Evolutionary conservation across 345 rosid genomes (phyloP).

Genomic region (Sonneratia alba): DNA sequence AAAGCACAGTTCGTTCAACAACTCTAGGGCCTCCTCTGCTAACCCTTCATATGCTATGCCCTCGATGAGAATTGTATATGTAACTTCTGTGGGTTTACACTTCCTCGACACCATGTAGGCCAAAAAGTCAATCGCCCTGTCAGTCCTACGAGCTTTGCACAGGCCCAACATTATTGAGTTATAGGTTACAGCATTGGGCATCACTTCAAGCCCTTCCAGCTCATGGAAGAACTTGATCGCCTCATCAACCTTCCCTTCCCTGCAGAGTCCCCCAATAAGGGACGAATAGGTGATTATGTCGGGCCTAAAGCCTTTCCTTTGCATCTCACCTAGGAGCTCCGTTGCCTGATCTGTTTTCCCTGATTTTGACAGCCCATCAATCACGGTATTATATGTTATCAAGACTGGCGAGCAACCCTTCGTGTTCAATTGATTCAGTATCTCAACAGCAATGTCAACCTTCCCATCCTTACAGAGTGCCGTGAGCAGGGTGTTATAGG

Average conservation of each 20-base stretch:
- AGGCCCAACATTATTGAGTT: conserved; percentile 71
- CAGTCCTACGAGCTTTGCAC: conserved; percentile 62
- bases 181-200: conserved; percentile 58
- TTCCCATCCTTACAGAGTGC: conserved; percentile 84
- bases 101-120: conserved; percentile 66
- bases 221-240: conserved; percentile 67
- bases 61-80: conserved; percentile 74
- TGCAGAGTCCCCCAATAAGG: conserved; percentile 70
- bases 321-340: conserved; percentile 64
- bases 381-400: conserved; percentile 76
- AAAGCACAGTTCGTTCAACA: conserved; percentile 53
- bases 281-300: conserved; percentile 66
- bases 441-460: conserved; percentile 77
- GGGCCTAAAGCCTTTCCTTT: conserved; percentile 59
- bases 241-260: conserved; percentile 74
- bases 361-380: conserved; percentile 68
- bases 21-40: conserved; percentile 63
- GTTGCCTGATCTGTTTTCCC: conserved; percentile 74
- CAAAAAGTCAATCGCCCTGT: conserved; percentile 76
- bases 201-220: conserved; percentile 54
- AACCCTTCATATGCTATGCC: conserved; percentile 81
- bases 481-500: conserved; percentile 75
- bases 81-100: conserved; percentile 65
- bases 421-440: conserved; percentile 64
- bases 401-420: conserved; percentile 77